Evolutionary conservation across 352 stramenopile species (phyloP), one percentile per base, ranked within the genome.

Genomic region (Phytophthora vignae): DNA sequence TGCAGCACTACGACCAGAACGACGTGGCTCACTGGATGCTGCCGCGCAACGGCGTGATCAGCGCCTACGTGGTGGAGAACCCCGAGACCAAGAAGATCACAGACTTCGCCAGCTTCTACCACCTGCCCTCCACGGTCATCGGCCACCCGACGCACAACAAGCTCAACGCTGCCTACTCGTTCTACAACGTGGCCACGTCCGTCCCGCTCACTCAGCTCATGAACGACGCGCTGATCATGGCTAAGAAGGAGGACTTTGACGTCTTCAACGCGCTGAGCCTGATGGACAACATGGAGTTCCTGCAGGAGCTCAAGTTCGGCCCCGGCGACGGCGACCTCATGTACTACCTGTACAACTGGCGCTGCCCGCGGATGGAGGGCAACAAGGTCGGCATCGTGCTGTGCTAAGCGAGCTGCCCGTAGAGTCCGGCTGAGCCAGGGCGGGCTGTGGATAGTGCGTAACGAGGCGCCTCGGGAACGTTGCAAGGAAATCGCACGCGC

Each of bases 11-110:
- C 72, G 88, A 88, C 36, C 78, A 98, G 58, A 84, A 97, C 6
- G 98, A 99, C 55, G 90, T 99, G 29, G 87, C 78, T 4, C 98
- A 99, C 86, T 99, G 97, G 97, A 90, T 99, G 71, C 78, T 99
- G 36, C 98, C 98, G 10, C 90, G 97, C 25, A 76, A 92, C 3
- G 93, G 91, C 7, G 98, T 99, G 22, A 94, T 99, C 33, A 97
- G 94, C 69, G 95, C 95, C 36, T 99, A 98, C 78, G 90, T 98
- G 19, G 82, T 97, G 1, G 86, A 95, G 52, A 86, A 96, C 75
- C 74, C 82, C 0, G 65, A 76, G 46, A 90, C 74, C 36, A 78
- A 93, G 76, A 81, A 94, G 56, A 81, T 99, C 65, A 99, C 94
- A 40, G 97, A 99, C 83, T 95, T 99, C 61, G 95, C 90, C 60